Percentiles rank a stretch among this genome's conserved stretches.
Evolutionary conservation across 1,139 yeast genomes (phyloP).

Genomic region (Diutina catenulata): DNA sequence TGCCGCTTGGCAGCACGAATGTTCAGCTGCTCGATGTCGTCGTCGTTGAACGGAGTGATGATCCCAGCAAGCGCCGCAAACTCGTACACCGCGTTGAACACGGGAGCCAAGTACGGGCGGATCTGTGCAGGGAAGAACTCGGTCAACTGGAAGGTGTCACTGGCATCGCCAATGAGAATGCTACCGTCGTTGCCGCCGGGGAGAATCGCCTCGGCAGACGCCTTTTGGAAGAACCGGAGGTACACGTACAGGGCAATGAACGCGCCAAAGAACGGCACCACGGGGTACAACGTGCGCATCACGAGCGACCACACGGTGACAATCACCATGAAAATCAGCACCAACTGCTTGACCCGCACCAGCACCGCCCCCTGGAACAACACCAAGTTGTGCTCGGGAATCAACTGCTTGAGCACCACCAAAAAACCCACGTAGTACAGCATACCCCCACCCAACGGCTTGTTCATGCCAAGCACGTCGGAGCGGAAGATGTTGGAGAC

Average conservation of each 20-base stretch:
- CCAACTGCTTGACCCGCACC: slow-evolving; percentile 63
- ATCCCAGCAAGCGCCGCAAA: slow-evolving; percentile 42
- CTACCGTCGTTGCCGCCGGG: slow-evolving; percentile 22
- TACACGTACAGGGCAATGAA: slow-evolving; percentile 65
- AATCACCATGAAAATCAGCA: slow-evolving; percentile 42
- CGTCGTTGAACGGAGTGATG: slow-evolving; percentile 57
- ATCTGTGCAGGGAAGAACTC: slow-evolving; percentile 64
- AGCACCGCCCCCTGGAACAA: slow-evolving; percentile 53
- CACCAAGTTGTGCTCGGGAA: slow-evolving; percentile 77
- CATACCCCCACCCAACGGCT: slow-evolving; percentile 60
- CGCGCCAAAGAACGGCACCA: slow-evolving; percentile 56
- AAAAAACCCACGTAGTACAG: slow-evolving; percentile 64
- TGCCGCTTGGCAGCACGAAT: slow-evolving; percentile 51
- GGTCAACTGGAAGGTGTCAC: slow-evolving; percentile 75
- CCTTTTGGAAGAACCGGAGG: slow-evolving; percentile 60
- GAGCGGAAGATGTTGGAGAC: slow-evolving; percentile 25
- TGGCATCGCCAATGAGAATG: slow-evolving; percentile 66
- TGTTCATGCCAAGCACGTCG: slow-evolving; percentile 27
- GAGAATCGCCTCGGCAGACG: slow-evolving; percentile 23
- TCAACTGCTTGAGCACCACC: slow-evolving; percentile 78
- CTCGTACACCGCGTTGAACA: slow-evolving; percentile 44
- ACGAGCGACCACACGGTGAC: slow-evolving; percentile 35
- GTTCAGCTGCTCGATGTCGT: slow-evolving; percentile 64
- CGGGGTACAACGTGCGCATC: slow-evolving; percentile 35
- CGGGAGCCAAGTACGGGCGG: slow-evolving; percentile 40